Base-by-base conservation (phyloP, 2,329 filamentous ascomycete genomes). In the Ceratocystis diversiconidia region DNA sequence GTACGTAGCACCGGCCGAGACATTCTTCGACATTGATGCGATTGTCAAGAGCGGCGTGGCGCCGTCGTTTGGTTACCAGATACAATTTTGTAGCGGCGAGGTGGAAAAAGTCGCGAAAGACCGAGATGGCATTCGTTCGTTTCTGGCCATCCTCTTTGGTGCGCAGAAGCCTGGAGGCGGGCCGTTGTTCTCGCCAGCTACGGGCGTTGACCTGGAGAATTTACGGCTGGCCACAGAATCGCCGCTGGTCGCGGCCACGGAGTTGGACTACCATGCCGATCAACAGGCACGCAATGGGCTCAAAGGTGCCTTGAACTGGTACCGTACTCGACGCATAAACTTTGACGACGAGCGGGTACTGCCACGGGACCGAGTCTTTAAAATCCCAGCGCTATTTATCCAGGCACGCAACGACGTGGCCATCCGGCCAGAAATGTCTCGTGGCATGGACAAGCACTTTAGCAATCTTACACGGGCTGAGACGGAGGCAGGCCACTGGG, bases 231-330 rank as follows among this genome's bases (percentile, higher is more conserved):
- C 92, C 69, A 83, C 82, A n/a, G 73, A 80, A 30, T 81, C 82
- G 59, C 79, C 78, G 66, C 73, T 95, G 50, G 70, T 95, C 69
- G 81, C 77, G 67, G 78, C 82, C 44, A 84, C 88, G 72, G 88
- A 92, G 75, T 74, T 92, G 57, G 85, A 92, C 65, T 88, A 85
- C 75, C 96, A 96, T 74, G 84, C 84, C 19, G 75, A 82, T 36
- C 80, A 91, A 75, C 95, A 86, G 75, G 74, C 78, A n/a, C 80
- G 82, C 52, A 82, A 86, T 72, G 90, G 90, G 59, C 75, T 97
- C 69, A 83, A 86, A 69, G 90, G 90, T 0, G 89, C 90, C 17
- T 78, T 90, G 68, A 94, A 92, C 75, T 96, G 90, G 89, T 99
- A 99, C 76, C 85, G 91, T 55, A 88, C 83, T 2, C 79, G 83